phyloP scores from a whole-genome alignment of 1,284 basidiomycete genomes.

The Chondrostereum purpureum region DNA sequence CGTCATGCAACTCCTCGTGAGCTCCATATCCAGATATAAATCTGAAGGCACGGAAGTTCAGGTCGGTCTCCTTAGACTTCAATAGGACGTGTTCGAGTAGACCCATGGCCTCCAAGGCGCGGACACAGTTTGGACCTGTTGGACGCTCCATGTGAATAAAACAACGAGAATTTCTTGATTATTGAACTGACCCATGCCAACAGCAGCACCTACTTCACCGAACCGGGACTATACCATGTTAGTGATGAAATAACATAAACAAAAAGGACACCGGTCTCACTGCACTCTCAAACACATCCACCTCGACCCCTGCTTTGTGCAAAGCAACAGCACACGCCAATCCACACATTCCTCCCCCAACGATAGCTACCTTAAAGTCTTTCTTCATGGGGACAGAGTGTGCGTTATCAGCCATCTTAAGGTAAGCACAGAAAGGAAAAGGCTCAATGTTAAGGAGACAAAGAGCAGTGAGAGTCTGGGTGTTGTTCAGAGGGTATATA shows the following conservation, averaged over 20 bases:
- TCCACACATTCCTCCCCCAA: slow-evolving; percentile 50
- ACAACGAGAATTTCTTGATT: slow-evolving; percentile 1
- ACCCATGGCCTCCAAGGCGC: slow-evolving; percentile 37
- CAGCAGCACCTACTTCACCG: slow-evolving; percentile 41
- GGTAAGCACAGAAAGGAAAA: no score
- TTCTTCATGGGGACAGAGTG: no score
- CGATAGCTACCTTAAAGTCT: slow-evolving; percentile 41
- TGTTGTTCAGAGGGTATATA: no score
- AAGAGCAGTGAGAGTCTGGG: no score
- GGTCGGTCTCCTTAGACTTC: slow-evolving; percentile 26
- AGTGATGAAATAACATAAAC: no score
- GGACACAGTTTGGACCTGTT: slow-evolving; percentile 44
- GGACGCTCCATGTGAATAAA: background rate
- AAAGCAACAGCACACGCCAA: slow-evolving; percentile 41
- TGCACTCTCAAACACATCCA: slow-evolving; percentile 47
- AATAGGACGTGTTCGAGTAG: slow-evolving; percentile 33
- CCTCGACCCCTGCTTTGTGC: slow-evolving; percentile 34
- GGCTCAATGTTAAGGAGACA: no score
- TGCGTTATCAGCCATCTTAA: no score
- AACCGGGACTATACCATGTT: slow-evolving; percentile 1
- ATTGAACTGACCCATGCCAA: slow-evolving; percentile 37
- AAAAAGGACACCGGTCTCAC: slow-evolving; percentile 16
- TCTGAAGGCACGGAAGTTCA: slow-evolving; percentile 28
- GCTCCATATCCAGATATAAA: slow-evolving; percentile 35
- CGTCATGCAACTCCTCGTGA: slow-evolving; percentile 42